Evolutionary conservation across 2,329 filamentous ascomycete genomes (phyloP), one percentile per base, ranked within the genome.

Genomic region (Colletotrichum theobromicola): DNA sequence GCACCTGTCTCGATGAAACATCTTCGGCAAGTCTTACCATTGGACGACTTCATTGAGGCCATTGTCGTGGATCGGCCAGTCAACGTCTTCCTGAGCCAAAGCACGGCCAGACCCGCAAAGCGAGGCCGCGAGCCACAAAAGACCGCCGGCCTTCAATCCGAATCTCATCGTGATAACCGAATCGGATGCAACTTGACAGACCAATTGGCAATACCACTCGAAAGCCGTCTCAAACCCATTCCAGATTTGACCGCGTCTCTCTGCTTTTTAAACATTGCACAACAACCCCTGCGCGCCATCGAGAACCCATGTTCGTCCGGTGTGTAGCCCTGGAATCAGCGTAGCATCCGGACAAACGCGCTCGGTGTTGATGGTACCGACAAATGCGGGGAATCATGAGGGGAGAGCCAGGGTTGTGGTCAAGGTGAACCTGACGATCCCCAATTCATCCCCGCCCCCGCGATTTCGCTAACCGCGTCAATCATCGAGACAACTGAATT

Each of bases 41-140:
- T 82, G 76, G 24, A 83, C 82, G 28, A 83, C 69, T 21, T 81
- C 73, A 21, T 79, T 83, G 21, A 83, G 75, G 2, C 80, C 80
- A 70, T 83, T 81, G 57, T 81, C 79, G 30, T 80, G 80, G 7
- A 83, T 26, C 10, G 80, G 81, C 81, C 81, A 74, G 62, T 74
- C 68, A 24, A 72, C 68, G 5, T 60, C 30, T 28, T 72, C 42
- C 37, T 74, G 72, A 24, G 72, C 67, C 55, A 46, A 62, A 35
- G 42, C 68, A 53, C 62, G 32, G 7, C 35, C 18, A n/a, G 63
- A 37, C 3, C 72, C 68, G 57, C 62, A 67, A 18, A 74, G 72
- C 34, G 68, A 74, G n/a, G 68, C 72, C 3, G 72, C 72, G 57
- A 74, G 68, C 72, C 72, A 74, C 30, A 74, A 16, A 26, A 74